phyloP scores from a whole-genome alignment of 106 monocot genomes.

The Posidonia australis region DNA sequence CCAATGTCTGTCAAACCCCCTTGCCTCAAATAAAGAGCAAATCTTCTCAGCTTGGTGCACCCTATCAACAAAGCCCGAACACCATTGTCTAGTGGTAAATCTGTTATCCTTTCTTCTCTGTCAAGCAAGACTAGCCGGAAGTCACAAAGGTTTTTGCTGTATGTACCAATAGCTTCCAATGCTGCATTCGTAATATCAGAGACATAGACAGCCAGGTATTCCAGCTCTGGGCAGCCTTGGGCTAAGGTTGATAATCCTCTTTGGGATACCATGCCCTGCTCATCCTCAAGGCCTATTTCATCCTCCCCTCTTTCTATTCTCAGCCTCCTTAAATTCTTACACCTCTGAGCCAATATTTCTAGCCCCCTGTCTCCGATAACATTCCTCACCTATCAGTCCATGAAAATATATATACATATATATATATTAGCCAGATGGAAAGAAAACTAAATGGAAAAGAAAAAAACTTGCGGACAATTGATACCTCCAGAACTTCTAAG shows the following conservation, averaged over 20 bases:
- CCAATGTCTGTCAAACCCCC: conserved; percentile 69
- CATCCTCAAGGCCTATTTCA: conserved; percentile 71
- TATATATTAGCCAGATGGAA: too few relatives aligned
- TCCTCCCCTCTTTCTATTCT: conserved; percentile 81
- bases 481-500: conserved; percentile 85
- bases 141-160: too few relatives aligned
- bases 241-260: conserved; percentile 59
- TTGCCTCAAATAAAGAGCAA: conserved; percentile 68
- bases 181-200: conserved; percentile 77
- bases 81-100: conserved; percentile 77
- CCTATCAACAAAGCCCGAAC: conserved; percentile 57
- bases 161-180: too few relatives aligned
- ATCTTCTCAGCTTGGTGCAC: conserved; percentile 62
- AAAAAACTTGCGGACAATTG: too few relatives aligned
- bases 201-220: conserved; percentile 78
- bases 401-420: not conserved
- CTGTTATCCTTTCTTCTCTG: conserved; percentile 49
- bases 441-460: too few relatives aligned
- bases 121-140: conserved; percentile 73
- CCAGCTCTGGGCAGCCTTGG: conserved; percentile 59
- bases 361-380: conserved; percentile 79
- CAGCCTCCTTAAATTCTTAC: conserved; percentile 58
- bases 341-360: conserved; percentile 60
- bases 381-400: conserved; percentile 46
- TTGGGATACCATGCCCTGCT: conserved; percentile 73